A percentile compares a stretch with the other conserved stretches of the same genome.
Conservation (phyloP, 164 flowering plant genomes). For the Pachysandra terminalis region DNA sequence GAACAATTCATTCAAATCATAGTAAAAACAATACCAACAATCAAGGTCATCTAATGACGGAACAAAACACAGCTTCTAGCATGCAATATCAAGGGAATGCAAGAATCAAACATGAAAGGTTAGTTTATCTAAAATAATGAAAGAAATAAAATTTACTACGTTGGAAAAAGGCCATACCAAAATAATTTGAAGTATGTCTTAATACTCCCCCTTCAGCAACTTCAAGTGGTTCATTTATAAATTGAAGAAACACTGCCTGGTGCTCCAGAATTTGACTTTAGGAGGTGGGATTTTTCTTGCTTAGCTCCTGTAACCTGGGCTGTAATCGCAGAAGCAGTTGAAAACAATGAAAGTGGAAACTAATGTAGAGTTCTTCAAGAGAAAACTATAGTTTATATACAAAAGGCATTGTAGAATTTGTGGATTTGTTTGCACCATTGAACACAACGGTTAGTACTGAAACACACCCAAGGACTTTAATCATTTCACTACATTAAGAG, state of each 20-base stretch:
- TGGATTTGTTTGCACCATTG: constrained; percentile 97
- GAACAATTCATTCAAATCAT: no score
- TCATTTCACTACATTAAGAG: background rate
- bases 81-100: background rate
- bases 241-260: constrained; percentile 91
- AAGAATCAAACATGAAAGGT: no score
- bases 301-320: constrained; percentile 99
- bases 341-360: background rate
- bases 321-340: constrained; percentile 30
- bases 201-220: constrained; percentile 80
- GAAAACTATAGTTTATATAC: no score
- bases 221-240: constrained; percentile 85
- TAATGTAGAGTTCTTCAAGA: no score
- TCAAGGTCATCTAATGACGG: no score
- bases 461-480: constrained; percentile 8
- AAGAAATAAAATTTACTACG: no score
- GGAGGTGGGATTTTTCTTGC: constrained; percentile 95
- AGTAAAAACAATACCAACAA: no score
- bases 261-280: constrained; percentile 86
- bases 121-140: no score
- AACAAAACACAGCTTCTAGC: background rate
- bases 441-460: constrained; percentile 84
- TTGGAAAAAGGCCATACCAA: background rate
- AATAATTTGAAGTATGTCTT: background rate
- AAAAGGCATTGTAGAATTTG: constrained; percentile 98